Base-by-base conservation (phyloP, 768 basidiomycete genomes). In the Infundibulicybe gibba region DNA sequence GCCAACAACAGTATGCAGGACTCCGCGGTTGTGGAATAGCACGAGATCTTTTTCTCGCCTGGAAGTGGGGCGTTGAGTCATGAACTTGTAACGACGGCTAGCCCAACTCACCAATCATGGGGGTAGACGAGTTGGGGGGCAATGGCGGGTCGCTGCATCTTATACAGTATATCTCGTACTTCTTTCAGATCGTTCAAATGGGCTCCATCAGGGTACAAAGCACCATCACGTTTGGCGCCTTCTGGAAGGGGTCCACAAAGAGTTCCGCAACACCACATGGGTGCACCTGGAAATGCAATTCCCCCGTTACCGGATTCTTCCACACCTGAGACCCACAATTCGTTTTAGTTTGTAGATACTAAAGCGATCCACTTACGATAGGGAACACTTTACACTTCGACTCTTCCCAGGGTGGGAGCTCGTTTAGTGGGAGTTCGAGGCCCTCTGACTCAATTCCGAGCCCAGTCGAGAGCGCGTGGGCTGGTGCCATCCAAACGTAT, bases 291-390 rank as follows among this genome's bases (percentile, higher is more conserved):
- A 94, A 84, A 61, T 94, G 90, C 16, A 97, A 75, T 2, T 71
- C 70, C 19, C 84, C 83, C 11, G 92, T 95, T 6, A 81, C 79
- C 1, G 92, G 90, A 65, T 94, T 95, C 74, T 94, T 94, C 94
- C 94, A 95, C 6, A 86, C 62, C 86, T 92, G 51, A 13, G 43
- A 38, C 37, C 34, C 52, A 40, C 35, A 15, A 40, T 25, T 46
- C 19, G 41, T 32, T 55, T 20, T 47, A 43, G 25, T n/a, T 37
- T 15, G 13, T 15, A 47, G 21, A 25, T 34, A 41, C 30, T 10
- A 17, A 13, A 40, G 37, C 20, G 55, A 73, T 38, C 49, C 21
- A 67, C 69, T 49, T 47, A 74, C 72, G 35, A 90, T 60, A 20
- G 92, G 90, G 45, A 85, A 74, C 2, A 72, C 70, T 75, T 93